Evolutionary conservation across 2,329 filamentous ascomycete species (phyloP).

Genomic region (Kalmusia sp.): DNA sequence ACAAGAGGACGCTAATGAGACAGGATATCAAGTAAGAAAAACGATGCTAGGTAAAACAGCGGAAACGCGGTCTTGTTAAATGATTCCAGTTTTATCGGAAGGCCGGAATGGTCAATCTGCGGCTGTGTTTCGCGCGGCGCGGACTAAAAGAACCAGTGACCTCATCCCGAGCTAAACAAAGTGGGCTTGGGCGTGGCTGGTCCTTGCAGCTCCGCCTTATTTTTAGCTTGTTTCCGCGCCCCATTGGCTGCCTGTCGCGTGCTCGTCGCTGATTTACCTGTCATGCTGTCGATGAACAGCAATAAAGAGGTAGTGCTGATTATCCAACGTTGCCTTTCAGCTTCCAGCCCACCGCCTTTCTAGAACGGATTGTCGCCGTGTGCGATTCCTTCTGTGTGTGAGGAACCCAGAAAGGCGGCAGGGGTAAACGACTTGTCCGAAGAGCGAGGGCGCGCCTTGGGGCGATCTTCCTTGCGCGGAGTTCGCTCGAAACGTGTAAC

Average conservation of each 20-base stretch:
- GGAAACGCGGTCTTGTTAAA: slow-evolving; percentile 9
- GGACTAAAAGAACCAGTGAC: slow-evolving; percentile 3
- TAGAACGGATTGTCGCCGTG: background rate
- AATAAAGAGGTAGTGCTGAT: background rate
- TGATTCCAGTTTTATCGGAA: background rate
- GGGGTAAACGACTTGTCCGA: slow-evolving; percentile 1
- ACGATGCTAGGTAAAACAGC: background rate
- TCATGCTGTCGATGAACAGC: background rate
- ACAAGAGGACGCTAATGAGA: background rate
- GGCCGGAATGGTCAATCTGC: slow-evolving; percentile 3
- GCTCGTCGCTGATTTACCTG: too few relatives aligned
- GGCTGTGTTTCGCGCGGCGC: slow-evolving; percentile 7
- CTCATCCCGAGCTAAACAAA: background rate
- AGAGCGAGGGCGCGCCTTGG: background rate
- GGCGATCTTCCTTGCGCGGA: slow-evolving; percentile 4
- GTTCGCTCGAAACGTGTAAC: background rate
- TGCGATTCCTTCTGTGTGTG: too few relatives aligned
- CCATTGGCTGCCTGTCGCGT: slow-evolving; percentile 2
- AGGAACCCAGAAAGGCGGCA: background rate
- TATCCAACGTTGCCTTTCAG: background rate
- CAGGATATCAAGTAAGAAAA: background rate
- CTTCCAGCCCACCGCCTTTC: background rate
- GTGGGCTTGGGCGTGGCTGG: background rate
- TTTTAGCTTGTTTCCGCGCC: background rate
- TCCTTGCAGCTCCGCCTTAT: background rate